These are phyloP conservation scores for Warburgia ugandensis DNA, from an alignment of 164 flowering plant species.

Conservation along the genomic window DNA sequence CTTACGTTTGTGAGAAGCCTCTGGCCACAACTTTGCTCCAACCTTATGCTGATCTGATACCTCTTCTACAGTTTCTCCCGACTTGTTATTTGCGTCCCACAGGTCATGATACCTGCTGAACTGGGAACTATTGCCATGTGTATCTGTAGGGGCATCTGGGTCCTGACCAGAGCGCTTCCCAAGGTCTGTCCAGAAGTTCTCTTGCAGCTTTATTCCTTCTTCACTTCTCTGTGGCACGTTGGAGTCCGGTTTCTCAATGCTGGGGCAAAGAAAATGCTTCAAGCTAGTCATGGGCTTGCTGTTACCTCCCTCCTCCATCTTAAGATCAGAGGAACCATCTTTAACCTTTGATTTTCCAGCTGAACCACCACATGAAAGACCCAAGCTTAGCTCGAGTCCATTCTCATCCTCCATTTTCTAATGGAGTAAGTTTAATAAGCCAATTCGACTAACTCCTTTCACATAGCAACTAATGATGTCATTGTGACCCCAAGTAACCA, in stretches of 20 bases:
- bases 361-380: constrained; percentile 63
- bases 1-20: constrained; percentile 51
- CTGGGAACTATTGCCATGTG: constrained; percentile 16
- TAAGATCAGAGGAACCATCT: constrained; percentile 39
- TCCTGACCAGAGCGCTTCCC: constrained; percentile 27
- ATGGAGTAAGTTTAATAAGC: too few species aligned
- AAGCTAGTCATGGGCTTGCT: constrained; percentile 37
- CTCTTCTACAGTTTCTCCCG: too few species aligned
- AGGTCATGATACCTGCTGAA: constrained; percentile 18
- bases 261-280: constrained; percentile 39
- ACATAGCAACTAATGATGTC: too few species aligned
- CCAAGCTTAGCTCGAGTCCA: constrained; percentile 84
- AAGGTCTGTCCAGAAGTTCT: constrained; percentile 59
- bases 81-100: too few species aligned
- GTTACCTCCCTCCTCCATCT: constrained; percentile 44
- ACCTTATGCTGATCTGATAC: too few species aligned
- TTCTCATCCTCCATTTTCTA: constrained; percentile 93
- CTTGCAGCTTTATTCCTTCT: constrained; percentile 27
- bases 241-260: constrained; percentile 33
- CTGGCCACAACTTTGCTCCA: constrained; percentile 36
- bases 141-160: constrained; percentile 34
- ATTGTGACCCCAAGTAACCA: too few species aligned
- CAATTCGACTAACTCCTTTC: too few species aligned
- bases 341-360: constrained; percentile 49
- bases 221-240: constrained; percentile 20